These are phyloP conservation scores for Parathielavia hyrcaniae DNA, from an alignment of 495 filamentous ascomycete genomes.

Conservation along the genomic window DNA sequence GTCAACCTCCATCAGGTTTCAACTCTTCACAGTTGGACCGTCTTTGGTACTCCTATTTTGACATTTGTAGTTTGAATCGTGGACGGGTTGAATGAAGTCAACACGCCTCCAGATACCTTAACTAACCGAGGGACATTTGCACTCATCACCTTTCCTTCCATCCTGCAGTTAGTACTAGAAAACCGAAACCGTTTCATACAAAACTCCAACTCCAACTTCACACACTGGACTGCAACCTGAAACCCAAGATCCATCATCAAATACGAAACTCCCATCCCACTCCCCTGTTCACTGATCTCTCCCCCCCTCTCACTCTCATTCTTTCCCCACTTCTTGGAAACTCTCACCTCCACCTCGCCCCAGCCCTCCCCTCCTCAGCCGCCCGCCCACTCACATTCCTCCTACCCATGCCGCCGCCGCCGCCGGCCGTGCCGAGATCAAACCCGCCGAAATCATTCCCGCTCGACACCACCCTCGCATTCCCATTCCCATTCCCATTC, in stretches of 20 bases:
- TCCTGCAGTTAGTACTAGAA: background rate
- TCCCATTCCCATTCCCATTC: background rate
- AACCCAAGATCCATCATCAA: background rate
- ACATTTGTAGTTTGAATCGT: too few relatives aligned
- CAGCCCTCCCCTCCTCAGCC: slow-evolving; percentile 73
- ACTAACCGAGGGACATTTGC: background rate
- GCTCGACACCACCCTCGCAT: slow-evolving; percentile 43
- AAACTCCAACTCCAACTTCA: background rate
- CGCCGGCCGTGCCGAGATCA: slow-evolving; percentile 11
- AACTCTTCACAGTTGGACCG: background rate
- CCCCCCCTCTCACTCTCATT: background rate
- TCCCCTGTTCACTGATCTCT: background rate
- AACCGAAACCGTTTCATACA: background rate
- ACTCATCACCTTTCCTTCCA: background rate
- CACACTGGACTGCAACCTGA: too few relatives aligned
- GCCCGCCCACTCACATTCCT: slow-evolving; percentile 78
- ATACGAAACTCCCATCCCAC: background rate
- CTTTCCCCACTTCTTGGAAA: slow-evolving; percentile 22
- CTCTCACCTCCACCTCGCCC: slow-evolving; percentile 27
- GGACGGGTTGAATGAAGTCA: too few relatives aligned
- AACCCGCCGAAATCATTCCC: slow-evolving; percentile 59
- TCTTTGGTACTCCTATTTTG: background rate
- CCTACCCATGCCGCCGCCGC: slow-evolving; percentile 19
- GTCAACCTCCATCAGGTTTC: background rate
- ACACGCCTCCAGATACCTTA: too few relatives aligned